Conservation (phyloP, 164 flowering plant genomes). For the Stephania yunnanensis region DNA sequence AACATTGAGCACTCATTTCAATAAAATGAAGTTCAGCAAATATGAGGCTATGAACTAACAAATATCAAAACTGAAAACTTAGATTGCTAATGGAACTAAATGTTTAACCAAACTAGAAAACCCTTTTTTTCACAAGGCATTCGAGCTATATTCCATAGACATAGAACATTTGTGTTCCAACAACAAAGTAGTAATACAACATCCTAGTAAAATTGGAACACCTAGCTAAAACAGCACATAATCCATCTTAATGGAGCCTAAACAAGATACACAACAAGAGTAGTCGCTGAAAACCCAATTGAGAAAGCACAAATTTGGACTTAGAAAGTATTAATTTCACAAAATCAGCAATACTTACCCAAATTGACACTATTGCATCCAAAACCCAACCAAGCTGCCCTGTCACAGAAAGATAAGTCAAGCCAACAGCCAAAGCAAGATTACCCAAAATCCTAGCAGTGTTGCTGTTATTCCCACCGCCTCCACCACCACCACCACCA, state of each 20-base stretch:
- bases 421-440: conserved; percentile 74
- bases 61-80: neutral
- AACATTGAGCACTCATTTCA: neutral
- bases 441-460: conserved; percentile 66
- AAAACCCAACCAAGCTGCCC: conserved; percentile 92
- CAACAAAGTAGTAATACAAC: too few relatives aligned
- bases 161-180: too few relatives aligned
- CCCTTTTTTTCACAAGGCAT: too few relatives aligned
- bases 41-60: neutral
- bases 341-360: conserved; percentile 41
- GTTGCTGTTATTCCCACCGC: conserved; percentile 37
- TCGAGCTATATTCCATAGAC: too few relatives aligned
- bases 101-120: too few relatives aligned
- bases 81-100: neutral
- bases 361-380: conserved; percentile 87
- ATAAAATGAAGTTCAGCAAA: neutral
- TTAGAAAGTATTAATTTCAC: too few relatives aligned
- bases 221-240: too few relatives aligned
- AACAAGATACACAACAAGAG: too few relatives aligned
- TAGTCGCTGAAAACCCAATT: neutral
- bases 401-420: conserved; percentile 78
- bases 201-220: too few relatives aligned
- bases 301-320: neutral
- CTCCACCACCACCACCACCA: conserved; percentile 39
- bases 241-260: too few relatives aligned